Conservation (phyloP, 257 asterid genomes). For the Capsicum pubescens region DNA sequence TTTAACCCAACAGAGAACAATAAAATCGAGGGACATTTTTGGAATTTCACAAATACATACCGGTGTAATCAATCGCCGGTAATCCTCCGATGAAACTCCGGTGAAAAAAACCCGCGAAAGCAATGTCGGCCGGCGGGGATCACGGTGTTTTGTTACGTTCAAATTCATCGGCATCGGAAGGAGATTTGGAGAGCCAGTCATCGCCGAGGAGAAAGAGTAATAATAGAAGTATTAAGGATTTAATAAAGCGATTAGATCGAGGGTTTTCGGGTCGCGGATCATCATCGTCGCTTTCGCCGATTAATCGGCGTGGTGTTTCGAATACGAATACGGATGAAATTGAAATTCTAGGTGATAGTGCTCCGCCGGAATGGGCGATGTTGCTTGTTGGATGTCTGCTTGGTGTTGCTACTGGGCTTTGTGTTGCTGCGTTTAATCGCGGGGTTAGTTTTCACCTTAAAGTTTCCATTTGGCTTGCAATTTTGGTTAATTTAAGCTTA, state of each 20-base stretch:
- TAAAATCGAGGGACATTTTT: too few relatives aligned
- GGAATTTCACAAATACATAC: background rate
- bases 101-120: background rate
- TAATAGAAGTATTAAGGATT: conserved; percentile 49
- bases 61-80: background rate
- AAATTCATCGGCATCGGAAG: conserved; percentile 60
- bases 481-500: background rate
- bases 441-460: conserved; percentile 67
- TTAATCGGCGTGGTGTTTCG: conserved; percentile 46
- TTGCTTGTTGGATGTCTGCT: conserved; percentile 89
- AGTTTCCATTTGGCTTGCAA: background rate
- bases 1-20: background rate
- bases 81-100: background rate
- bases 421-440: conserved; percentile 91
- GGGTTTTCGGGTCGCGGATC: conserved; percentile 37
- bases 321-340: conserved; percentile 45
- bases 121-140: conserved; percentile 57
- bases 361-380: conserved; percentile 99
- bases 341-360: conserved; percentile 75
- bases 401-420: conserved; percentile 93
- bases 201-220: conserved; percentile 43
- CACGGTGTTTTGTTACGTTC: conserved; percentile 58
- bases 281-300: conserved; percentile 38
- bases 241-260: conserved; percentile 50
- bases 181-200: conserved; percentile 69